Evolutionary conservation across 345 rosid species (phyloP), one percentile per base, ranked within the genome.

Genomic region (Hibiscus syriacus): DNA sequence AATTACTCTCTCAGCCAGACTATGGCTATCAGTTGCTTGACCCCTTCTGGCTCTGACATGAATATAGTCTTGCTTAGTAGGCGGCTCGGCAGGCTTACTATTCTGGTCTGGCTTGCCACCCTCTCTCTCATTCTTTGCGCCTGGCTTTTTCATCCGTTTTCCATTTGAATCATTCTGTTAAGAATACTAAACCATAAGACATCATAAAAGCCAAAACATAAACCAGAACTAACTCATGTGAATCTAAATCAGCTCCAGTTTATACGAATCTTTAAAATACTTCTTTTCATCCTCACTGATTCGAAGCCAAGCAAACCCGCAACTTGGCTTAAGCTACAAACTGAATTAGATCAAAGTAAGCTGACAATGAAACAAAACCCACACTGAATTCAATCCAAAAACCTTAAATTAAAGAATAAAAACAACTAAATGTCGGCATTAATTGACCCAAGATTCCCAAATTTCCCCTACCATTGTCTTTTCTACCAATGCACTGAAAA

Each of bases 11-110:
- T 94, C 99, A 25, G 99, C 98, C 61, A 94, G 81, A 82, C 99
- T 94, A 78, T 94, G 99, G 26, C 95, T 93, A 74, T 94, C 99
- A 4, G 98, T 92, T 68, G 99, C 98, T 80, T 94, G 97, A 55
- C 98, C 98, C 99, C 99, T 80, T 77, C 99, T 85, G 9, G 98
- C 99, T n/a, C 99, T 87, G 45, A 94, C 99, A 76, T 94, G 99
- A 45, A 94, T n/a, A 94, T 83, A 94, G 74, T 94, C 99, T 71
- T 77, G 89, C 80, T 90, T 94, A n/a, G n/a, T 94, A 45, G 88
- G 84, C 13, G 82, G 97, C 76, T 94, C 96, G 0, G 87, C 66
- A 46, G 91, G 83, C 77, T 82, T 79, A 78, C 73, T 72, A n/a
- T 81, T 79, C 67, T 82, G 83, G 16, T 79, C 88, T 25, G 69